These are phyloP conservation scores for Chaetomiaceae sp. DNA, from an alignment of 2,329 filamentous ascomycete species.

Conservation along the genomic window DNA sequence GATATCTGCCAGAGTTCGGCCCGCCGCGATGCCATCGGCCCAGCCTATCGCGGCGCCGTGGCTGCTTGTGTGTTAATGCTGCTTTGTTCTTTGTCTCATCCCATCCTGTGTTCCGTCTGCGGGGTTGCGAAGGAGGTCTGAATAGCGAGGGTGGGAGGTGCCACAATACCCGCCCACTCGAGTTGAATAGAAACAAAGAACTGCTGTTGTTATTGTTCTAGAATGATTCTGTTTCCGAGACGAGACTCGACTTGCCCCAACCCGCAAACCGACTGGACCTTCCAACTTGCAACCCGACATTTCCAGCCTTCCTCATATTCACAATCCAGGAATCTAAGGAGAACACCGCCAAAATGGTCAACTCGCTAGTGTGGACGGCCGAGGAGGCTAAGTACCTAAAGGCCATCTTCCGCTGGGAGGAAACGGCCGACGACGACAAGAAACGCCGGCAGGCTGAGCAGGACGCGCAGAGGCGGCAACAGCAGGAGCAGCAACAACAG, in stretches of 20 bases:
- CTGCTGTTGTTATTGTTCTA: too few species aligned
- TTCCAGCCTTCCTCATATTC: neutral
- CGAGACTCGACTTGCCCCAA: too few species aligned
- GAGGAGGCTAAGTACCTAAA: conserved; percentile 39
- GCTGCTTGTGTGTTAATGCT: neutral
- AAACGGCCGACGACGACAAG: conserved; percentile 24
- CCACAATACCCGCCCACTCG: too few species aligned
- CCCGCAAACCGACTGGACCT: too few species aligned
- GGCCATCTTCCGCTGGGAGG: conserved; percentile 37
- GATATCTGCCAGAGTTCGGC: conserved; percentile 25
- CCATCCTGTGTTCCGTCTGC: neutral
- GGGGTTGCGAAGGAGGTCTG: too few species aligned
- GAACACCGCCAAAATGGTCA: conserved; percentile 17
- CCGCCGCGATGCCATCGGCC: neutral
- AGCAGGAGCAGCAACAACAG: conserved; percentile 7
- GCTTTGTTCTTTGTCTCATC: neutral
- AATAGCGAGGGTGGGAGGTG: too few species aligned
- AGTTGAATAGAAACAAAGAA: too few species aligned
- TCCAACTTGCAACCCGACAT: too few species aligned
- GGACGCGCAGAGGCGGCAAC: conserved; percentile 7
- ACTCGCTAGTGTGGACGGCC: conserved; percentile 35
- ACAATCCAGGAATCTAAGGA: neutral
- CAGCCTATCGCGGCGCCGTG: neutral
- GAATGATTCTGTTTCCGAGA: too few species aligned
- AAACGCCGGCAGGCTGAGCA: conserved; percentile 11